Conservation (phyloP, 805 yeast species). For the Kuraishia hungarica region DNA sequence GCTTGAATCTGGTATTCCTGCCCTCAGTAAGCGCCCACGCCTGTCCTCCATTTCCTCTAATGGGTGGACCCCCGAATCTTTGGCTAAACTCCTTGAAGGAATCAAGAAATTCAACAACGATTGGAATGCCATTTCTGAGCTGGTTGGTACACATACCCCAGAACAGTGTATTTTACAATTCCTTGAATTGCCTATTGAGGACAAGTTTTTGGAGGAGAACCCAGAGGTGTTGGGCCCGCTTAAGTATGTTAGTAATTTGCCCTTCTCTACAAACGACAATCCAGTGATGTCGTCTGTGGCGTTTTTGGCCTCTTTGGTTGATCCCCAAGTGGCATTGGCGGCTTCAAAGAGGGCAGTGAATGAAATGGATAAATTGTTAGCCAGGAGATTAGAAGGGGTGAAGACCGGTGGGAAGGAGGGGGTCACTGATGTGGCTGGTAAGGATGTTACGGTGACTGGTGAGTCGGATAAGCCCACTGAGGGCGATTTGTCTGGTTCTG, state of each 20-base stretch:
- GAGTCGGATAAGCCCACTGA: too few species aligned
- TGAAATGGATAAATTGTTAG: slow-evolving; percentile 33
- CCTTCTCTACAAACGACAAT: slow-evolving; percentile 79
- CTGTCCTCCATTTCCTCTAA: slow-evolving; percentile 25
- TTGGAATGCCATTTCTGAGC: slow-evolving; percentile 70
- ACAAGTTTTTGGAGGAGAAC: slow-evolving; percentile 45
- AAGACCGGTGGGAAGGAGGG: slow-evolving; percentile 6
- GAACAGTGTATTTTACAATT: slow-evolving; percentile 79
- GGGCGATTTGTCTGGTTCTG: too few species aligned
- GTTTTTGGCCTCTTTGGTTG: slow-evolving; percentile 77
- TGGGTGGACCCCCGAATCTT: slow-evolving; percentile 66
- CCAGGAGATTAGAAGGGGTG: slow-evolving; percentile 24
- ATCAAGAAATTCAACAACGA: slow-evolving; percentile 57
- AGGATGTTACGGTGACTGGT: slow-evolving; percentile 8
- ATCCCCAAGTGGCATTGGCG: slow-evolving; percentile 76
- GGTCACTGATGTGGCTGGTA: slow-evolving; percentile 9
- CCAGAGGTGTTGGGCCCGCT: slow-evolving; percentile 57
- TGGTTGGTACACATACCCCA: slow-evolving; percentile 59
- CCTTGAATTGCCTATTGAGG: slow-evolving; percentile 75
- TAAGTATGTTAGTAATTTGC: slow-evolving; percentile 75
- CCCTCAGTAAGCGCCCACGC: slow-evolving; percentile 14
- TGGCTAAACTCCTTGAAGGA: slow-evolving; percentile 53
- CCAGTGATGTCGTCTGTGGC: slow-evolving; percentile 93
- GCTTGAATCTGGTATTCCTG: slow-evolving; percentile 7
- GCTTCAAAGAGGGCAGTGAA: slow-evolving; percentile 62